Evolutionary conservation across 768 basidiomycete species (phyloP), one percentile per base, ranked within the genome.

Genomic region (Termitomyces sp.): DNA sequence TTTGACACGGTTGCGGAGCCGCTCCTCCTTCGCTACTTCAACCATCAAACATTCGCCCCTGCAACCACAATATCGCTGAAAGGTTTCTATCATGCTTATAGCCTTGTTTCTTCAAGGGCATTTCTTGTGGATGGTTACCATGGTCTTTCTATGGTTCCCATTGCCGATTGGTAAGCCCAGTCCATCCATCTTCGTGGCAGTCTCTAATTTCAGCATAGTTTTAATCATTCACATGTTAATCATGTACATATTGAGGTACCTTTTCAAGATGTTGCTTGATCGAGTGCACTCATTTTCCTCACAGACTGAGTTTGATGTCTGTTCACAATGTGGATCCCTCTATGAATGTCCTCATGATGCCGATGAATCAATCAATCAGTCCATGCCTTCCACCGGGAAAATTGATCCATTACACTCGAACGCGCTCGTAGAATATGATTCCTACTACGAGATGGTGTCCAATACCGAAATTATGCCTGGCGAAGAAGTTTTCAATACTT

Each of bases 121-220:
- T 95, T 95, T 70, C 73, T 90, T 56, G 82, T 93, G 57, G 93
- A 95, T 68, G 77, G 81, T 7, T 93, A 83, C 65, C 90, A 92
- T 65, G 83, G 83, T 6, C 72, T 94, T 17, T 79, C 87, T 1
- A 87, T 96, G 79, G 88, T 92, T 19, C 91, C 93, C 4, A 79
- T 93, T 59, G 90, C 90, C 32, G 93, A 94, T 71, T 79, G 79
- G 88, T 90, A 65, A 68, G 85, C 78, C 11, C 19, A 26, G 30
- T 12, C 21, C 35, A 19, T 53, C 51, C 43, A 54, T 35, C 60
- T n/a, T 58, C 43, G 32, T 55, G 64, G 28, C 15, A 54, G 21
- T 21, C 35, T 45, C 15, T 56, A 11, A 44, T 30, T 57, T 28
- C 37, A 28, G 55, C 62, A 50, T 58, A 90, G 88, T 51, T 90